A percentile compares a stretch with the other conserved stretches of the same genome.
phyloP scores from a whole-genome alignment of 1,139 yeast genomes.

The Suzukiozyma palmioleophila region DNA sequence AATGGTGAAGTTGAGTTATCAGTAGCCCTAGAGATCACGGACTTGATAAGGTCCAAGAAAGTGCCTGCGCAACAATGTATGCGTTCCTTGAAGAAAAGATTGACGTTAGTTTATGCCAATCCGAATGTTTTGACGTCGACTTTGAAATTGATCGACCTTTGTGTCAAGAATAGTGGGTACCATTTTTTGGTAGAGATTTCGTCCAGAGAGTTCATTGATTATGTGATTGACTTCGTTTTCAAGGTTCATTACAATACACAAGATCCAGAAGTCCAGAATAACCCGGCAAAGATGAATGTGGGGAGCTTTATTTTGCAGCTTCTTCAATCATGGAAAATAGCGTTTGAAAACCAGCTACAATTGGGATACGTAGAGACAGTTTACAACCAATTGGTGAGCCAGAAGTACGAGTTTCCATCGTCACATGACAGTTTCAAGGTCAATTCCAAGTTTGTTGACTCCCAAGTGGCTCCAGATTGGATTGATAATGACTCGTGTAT shows the following conservation, averaged over 20 bases:
- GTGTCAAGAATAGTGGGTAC: constrained; percentile 89
- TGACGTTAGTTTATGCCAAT: constrained; percentile 54
- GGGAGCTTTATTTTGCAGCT: constrained; percentile 57
- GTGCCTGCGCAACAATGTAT: constrained; percentile 82
- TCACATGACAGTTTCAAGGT: constrained; percentile 20
- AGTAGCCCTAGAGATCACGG: constrained; percentile 82
- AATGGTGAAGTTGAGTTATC: constrained; percentile 85
- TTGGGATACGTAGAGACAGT: constrained; percentile 61
- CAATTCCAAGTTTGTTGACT: constrained; percentile 64
- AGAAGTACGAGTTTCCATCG: constrained; percentile 71
- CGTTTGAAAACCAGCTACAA: constrained; percentile 68
- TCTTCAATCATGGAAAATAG: constrained; percentile 73
- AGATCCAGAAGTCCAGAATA: constrained; percentile 23
- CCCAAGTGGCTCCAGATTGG: constrained; percentile 98
- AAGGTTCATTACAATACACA: constrained; percentile 34
- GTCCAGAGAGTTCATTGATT: constrained; percentile 83
- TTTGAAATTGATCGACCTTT: constrained; percentile 73
- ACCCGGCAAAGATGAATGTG: constrained; percentile 51
- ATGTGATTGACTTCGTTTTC: constrained; percentile 45
- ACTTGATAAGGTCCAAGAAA: constrained; percentile 76
- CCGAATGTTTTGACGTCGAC: constrained; percentile 78
- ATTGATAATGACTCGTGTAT: constrained; percentile 92
- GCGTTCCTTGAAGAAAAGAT: constrained; percentile 73
- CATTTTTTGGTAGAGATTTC: constrained; percentile 80
- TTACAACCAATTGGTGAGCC: constrained; percentile 54